Evolutionary conservation across 2,329 filamentous ascomycete genomes (phyloP).

Genomic region (Ophiosphaerella korrae): DNA sequence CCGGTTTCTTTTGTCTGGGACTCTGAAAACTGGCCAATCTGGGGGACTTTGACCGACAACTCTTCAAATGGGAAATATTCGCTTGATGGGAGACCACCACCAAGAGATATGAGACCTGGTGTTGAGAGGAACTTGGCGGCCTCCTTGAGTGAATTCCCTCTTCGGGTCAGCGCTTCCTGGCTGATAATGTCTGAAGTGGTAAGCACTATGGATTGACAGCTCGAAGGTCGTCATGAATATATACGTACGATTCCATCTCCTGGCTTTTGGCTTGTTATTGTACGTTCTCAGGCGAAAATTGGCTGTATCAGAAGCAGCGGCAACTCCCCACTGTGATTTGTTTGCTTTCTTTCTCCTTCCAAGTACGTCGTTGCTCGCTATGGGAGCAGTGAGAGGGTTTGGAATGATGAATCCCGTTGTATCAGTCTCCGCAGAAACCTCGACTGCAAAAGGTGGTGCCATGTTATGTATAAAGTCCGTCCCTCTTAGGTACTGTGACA

Average conservation of each 20-base stretch:
- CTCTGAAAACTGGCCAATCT: slow-evolving; percentile 72
- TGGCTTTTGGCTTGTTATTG: slow-evolving; percentile 73
- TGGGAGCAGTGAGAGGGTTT: slow-evolving; percentile 58
- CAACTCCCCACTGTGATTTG: slow-evolving; percentile 73
- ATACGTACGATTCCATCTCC: slow-evolving; percentile 80
- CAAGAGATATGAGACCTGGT: slow-evolving; percentile 87
- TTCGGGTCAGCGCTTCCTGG: slow-evolving; percentile 60
- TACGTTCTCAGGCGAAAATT: slow-evolving; percentile 74
- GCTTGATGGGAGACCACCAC: slow-evolving; percentile 85
- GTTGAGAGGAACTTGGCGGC: slow-evolving; percentile 80
- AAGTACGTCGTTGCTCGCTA: slow-evolving; percentile 66
- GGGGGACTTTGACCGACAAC: slow-evolving; percentile 74
- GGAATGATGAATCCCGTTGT: slow-evolving; percentile 54
- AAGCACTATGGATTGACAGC: slow-evolving; percentile 1
- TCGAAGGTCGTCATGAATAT: neutral
- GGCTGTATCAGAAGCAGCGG: slow-evolving; percentile 77
- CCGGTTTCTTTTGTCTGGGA: slow-evolving; percentile 67
- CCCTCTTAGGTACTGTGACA: neutral
- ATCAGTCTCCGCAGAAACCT: slow-evolving; percentile 53
- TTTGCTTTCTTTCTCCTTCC: slow-evolving; percentile 73
- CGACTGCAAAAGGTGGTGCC: slow-evolving; percentile 46
- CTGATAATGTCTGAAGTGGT: slow-evolving; percentile 48
- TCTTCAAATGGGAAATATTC: slow-evolving; percentile 92
- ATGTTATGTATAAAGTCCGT: slow-evolving; percentile 16
- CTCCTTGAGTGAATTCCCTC: slow-evolving; percentile 71